Base-by-base conservation (phyloP, 805 yeast genomes). In the Hanseniaspora guilliermondii region DNA sequence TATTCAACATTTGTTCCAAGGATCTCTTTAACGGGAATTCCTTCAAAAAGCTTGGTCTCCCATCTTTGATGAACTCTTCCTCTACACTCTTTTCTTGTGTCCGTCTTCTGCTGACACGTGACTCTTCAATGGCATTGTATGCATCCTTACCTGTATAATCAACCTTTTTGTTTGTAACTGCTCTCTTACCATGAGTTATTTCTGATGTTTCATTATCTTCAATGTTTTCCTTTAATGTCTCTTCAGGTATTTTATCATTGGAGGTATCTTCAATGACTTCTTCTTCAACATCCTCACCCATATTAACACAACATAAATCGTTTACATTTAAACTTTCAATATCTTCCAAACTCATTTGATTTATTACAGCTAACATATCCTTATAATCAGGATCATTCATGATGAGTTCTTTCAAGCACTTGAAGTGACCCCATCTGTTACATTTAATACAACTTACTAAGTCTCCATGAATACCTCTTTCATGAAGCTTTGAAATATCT, bases 371-470 rank as follows among this genome's bases (percentile, higher is more conserved):
- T 12, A 55, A 17, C 19, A 48, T 19, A 9, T 50, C 47, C 14
- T 42, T 21, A 16, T 48, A 42, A 30, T 49, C 44, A 2, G 52
- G 45, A 42, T 55, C 58, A n/a, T 58, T 40, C 44, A 57, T 53
- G 0, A 30, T 7, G 27, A 47, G 24, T 14, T 47, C 25, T 9
- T 44, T 36, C 6, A 52, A 37, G 12, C 50, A 45, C 16, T 22
- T 17, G 25, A 37, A 53, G 30, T 53, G 53, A 19, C 44, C 65
- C 71, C 71, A 68, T 50, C 59, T 60, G 25, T 60, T 58, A 55
- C 70, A 66, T 25, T 49, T 30, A 35, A 65, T 68, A 60, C 71
- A 68, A 56, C 68, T 64, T 6, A 68, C 53, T 17, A 68, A 57
- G 8, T 64, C 61, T 25, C 56, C 53, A 6, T 47, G 22, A 24